Percentiles rank a stretch among this genome's conserved stretches.
Conservation (phyloP, 495 filamentous ascomycete species). For the Saxophila tyrrhenica region DNA sequence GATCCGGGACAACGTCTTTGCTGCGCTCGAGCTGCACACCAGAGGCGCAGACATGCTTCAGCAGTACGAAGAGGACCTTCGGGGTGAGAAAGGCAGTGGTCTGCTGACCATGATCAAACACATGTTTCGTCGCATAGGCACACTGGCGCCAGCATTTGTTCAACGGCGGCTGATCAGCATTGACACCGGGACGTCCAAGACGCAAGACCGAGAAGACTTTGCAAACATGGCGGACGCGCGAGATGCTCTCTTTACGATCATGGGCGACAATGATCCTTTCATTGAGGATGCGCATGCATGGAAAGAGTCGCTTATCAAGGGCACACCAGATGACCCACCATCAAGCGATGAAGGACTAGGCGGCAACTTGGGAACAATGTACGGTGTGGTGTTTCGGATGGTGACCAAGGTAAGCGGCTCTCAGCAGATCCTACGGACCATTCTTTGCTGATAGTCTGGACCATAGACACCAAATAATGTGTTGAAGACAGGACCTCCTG, state of each 20-base stretch:
- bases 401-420: neutral
- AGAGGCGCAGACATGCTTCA: neutral
- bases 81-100: neutral
- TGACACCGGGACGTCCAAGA: too few species aligned
- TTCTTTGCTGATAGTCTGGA: too few species aligned
- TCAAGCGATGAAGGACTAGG: neutral
- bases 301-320: neutral
- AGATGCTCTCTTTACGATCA: conserved; percentile 1
- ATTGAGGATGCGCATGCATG: neutral
- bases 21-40: neutral
- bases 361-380: neutral
- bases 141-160: neutral
- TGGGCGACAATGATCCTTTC: conserved; percentile 6
- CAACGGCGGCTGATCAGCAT: neutral
- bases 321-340: neutral
- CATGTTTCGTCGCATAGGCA: neutral
- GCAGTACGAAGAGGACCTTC: neutral
- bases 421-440: too few species aligned
- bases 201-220: neutral
- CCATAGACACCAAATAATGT: too few species aligned
- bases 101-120: neutral
- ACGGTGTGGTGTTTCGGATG: neutral
- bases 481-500: too few species aligned
- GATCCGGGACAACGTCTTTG: neutral
- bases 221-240: neutral